Evolutionary conservation across 805 yeast species (phyloP), one percentile per base, ranked within the genome.

Genomic region (Lipomyces yamanashiensis): DNA sequence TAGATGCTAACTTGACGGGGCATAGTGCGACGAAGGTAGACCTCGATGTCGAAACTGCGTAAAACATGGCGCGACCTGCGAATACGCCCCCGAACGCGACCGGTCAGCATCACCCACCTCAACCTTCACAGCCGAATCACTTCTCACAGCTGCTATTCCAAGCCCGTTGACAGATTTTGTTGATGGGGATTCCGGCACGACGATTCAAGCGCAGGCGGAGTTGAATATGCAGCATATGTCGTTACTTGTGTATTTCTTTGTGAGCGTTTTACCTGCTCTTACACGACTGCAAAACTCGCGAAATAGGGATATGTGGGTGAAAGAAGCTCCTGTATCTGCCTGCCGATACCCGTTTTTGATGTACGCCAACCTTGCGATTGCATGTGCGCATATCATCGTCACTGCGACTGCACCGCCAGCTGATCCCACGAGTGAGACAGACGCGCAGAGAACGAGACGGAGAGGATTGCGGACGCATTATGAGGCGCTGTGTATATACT

Each of bases 1-100:
- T 15, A 34, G 17, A 15, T 37, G 39, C 50, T 33, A 15, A 50
- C 48, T 21, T 41, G n/a, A 7, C 8, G 7, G 2, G 10, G 5
- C 49, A 13, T 45, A 62, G 65, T 62, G 65, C 54, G 65, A 62
- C 55, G 65, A 62, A 58, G 33, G 13, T 2, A 58, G 59, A 17
- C 65, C 65, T 2, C 41, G 52, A 19, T 62, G 65, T 44, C 37
- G 44, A 12, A 62, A 62, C 39, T 62, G 65, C 43, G n/a, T 17
- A 13, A 57, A 58, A 19, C 62, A 62, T 44, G 62, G 62, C 2
- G 50, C 56, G 10, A 41, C 15, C 23, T 62, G 65, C 56, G 52
- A 57, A 36, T 62, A 62, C 48, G 61, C 62, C 23, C 53, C 19
- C 15, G 62, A 52, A 17, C 43, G 28, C 21, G 36, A 17, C 57